Base-by-base conservation (phyloP, 2,329 filamentous ascomycete genomes). In the Colletotrichum sp. region DNA sequence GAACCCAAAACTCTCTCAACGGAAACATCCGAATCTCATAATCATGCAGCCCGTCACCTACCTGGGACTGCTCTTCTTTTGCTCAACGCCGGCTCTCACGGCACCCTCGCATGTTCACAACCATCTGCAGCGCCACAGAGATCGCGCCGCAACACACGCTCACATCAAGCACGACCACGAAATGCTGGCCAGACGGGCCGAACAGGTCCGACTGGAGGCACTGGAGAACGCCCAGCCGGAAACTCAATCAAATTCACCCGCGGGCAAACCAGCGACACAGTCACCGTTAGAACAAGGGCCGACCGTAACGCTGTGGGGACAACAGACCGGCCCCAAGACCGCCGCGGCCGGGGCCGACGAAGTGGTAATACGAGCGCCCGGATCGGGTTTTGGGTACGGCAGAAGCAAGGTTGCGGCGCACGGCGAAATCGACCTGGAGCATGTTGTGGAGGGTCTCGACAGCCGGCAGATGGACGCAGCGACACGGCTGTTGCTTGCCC, bases 41-140 rank as follows among this genome's bases (percentile, higher is more conserved):
- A 74, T 13, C 39, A 76, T 76, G 74, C 71, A 71, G 74, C 52
- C 72, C 55, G 26, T 63, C 34, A 48, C 66, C 16, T 57, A 63
- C 28, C 39, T 75, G 26, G 72, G 71, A 36, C 16, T 75, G 39
- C 60, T 76, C 28, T n/a, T 76, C 26, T 60, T 76, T 26, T n/a
- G 66, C 61, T 66, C 74, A 10, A 26, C 66, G 28, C 48, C 64
- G 36, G 52, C 34, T n/a, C 36, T 66, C 21, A 34, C 74, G 16
- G 74, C 74, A 13, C 74, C 74, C 7, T 75, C 71, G 18, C 30
- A 71, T 24, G 71, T 67, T 24, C 74, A 75, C 67, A 71, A 48
- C 28, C 74, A 76, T 39, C 66, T 74, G 13, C 71, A 76, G 26
- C 74, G 74, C 26, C 74, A 76, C 36, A 68, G 75, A 69, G 63